Evolutionary conservation across 2,329 filamentous ascomycete genomes (phyloP).

Genomic region (Sclerotinia trifoliorum): DNA sequence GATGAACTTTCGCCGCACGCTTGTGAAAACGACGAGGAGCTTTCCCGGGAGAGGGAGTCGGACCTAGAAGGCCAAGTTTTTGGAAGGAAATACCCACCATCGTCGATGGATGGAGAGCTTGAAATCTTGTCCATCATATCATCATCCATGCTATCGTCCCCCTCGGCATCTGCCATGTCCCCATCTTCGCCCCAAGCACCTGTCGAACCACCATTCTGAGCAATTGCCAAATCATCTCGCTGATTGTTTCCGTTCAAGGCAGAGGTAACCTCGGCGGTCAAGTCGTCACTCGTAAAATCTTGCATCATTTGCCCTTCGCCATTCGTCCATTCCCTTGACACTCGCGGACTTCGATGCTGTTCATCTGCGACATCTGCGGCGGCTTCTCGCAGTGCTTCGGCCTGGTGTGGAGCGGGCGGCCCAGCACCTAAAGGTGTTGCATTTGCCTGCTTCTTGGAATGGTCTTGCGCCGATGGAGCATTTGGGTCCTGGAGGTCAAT

Average conservation of each 20-base stretch:
- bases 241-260: conserved; percentile 45
- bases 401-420: conserved; percentile 65
- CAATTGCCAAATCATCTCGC: conserved; percentile 58
- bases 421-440: conserved; percentile 51
- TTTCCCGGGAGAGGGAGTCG: conserved; percentile 34
- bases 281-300: conserved; percentile 46
- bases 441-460: conserved; percentile 57
- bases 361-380: conserved; percentile 75
- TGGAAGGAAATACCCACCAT: conserved; percentile 72
- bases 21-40: conserved; percentile 34
- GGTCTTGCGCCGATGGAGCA: conserved; percentile 80
- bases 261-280: conserved; percentile 44
- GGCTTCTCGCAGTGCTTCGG: conserved; percentile 77
- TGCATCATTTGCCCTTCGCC: conserved; percentile 35
- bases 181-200: conserved; percentile 54
- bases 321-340: conserved; percentile 54
- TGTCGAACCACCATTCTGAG: conserved; percentile 58
- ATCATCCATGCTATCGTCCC: conserved; percentile 71
- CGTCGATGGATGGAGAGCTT: conserved; percentile 96
- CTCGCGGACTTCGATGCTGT: conserved; percentile 60
- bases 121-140: conserved; percentile 99
- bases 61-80: conserved; percentile 36
- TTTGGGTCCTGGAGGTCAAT: conserved; percentile 88
- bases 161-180: conserved; percentile 66
- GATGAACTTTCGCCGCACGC: conserved; percentile 40